These are phyloP conservation scores for Pseudonitzschia delicatissima DNA, from an alignment of 108 stramenopile species.

Conservation along the genomic window DNA sequence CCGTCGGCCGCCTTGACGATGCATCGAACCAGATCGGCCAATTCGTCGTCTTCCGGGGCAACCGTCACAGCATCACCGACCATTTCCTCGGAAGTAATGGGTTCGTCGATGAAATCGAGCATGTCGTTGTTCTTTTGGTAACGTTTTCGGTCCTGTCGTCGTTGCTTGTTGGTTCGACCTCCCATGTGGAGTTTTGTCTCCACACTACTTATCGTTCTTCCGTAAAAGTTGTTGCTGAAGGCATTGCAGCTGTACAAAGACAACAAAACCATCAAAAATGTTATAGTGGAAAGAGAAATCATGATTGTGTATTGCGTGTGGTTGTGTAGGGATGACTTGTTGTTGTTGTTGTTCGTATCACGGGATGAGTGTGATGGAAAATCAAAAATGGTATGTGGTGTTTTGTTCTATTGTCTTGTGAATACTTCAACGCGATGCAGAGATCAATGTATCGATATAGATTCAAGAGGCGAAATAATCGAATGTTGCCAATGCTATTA, in stretches of 20 bases:
- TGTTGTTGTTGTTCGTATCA: too few species aligned
- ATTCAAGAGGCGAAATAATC: too few species aligned
- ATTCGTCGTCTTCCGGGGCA: slow-evolving; percentile 28
- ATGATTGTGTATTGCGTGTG: too few species aligned
- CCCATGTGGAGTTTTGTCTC: background rate
- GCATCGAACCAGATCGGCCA: slow-evolving; percentile 29
- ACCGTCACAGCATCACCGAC: slow-evolving; percentile 20
- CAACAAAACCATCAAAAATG: background rate
- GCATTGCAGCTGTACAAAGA: background rate
- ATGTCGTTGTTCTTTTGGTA: slow-evolving; percentile 24
- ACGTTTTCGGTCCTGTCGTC: background rate
- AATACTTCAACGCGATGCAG: too few species aligned
- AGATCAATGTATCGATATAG: too few species aligned
- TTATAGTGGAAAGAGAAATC: background rate
- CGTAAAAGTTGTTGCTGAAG: background rate
- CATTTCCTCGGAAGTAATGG: slow-evolving; percentile 20
- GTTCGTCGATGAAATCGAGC: slow-evolving; percentile 37
- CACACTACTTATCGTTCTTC: too few species aligned
- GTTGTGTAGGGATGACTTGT: too few species aligned
- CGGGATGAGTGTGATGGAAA: too few species aligned
- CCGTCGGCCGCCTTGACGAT: slow-evolving; percentile 82
- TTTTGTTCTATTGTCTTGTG: too few species aligned
- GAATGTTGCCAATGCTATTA: too few species aligned
- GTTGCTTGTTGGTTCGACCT: background rate
- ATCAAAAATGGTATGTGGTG: too few species aligned